Conservation (phyloP, 2,329 filamentous ascomycete genomes). For the Colletotrichum incanum region DNA sequence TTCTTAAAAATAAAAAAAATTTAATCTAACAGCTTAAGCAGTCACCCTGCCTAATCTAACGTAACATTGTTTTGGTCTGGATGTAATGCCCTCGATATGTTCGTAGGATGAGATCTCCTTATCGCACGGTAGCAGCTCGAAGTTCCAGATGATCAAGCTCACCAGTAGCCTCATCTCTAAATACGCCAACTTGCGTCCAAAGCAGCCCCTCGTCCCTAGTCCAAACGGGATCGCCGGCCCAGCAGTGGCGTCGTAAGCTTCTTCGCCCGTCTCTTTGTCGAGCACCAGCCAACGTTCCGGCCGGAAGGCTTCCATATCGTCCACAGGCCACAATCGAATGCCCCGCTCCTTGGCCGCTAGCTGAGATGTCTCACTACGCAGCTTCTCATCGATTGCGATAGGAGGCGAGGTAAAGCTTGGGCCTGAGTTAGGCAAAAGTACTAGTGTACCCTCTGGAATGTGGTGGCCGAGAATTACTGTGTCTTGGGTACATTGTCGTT, state of each 20-base stretch:
- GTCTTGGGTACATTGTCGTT: constrained; percentile 51
- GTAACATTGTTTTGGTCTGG: not conserved
- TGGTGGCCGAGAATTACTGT: constrained; percentile 52
- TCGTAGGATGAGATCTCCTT: not conserved
- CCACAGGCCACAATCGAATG: not conserved
- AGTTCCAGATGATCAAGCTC: not conserved
- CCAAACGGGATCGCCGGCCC: not conserved
- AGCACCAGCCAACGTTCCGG: constrained; percentile 28
- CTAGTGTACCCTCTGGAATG: constrained; percentile 53
- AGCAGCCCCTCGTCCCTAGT: not conserved
- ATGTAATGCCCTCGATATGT: not conserved
- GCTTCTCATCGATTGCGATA: constrained; percentile 47
- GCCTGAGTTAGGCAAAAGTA: constrained; percentile 49
- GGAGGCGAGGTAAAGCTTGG: constrained; percentile 49
- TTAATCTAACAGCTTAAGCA: too few species aligned
- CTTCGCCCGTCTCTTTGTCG: not conserved
- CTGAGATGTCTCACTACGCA: constrained; percentile 47
- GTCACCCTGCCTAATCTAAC: not conserved
- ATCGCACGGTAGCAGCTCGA: not conserved
- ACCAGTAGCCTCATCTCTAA: not conserved
- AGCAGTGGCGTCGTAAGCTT: not conserved
- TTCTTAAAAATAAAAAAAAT: too few species aligned
- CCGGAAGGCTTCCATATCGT: constrained; percentile 1
- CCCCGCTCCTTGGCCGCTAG: constrained; percentile 32
- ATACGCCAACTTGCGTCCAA: not conserved